Conservation (phyloP, 202 grass and related monocot genomes). For the Zizania palustris region DNA sequence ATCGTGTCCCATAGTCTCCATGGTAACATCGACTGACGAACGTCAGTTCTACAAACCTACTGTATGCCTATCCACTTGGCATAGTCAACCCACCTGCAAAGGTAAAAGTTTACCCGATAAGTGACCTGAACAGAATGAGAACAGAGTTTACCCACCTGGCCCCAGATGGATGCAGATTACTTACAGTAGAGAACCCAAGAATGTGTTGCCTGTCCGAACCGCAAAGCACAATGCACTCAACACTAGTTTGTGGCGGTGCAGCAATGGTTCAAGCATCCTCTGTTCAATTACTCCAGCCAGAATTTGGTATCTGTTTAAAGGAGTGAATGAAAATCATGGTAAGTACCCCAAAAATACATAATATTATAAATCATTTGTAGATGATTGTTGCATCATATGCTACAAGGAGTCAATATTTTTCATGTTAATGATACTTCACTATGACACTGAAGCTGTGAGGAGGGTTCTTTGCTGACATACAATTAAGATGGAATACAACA, state of each 20-base stretch:
- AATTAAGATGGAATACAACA: no score
- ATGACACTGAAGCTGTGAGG: neutral
- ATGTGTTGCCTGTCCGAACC: constrained; percentile 93
- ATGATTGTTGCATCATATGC: no score
- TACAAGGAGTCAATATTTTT: neutral
- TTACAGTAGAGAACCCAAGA: constrained; percentile 91
- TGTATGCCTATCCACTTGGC: constrained; percentile 81
- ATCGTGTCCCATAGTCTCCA: neutral
- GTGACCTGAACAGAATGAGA: constrained; percentile 24
- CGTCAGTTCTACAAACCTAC: constrained; percentile 38
- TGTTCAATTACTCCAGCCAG: constrained; percentile 94
- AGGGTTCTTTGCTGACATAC: no score
- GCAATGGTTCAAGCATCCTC: constrained; percentile 84
- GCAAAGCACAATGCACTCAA: constrained; percentile 83
- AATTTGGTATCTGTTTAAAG: constrained; percentile 75
- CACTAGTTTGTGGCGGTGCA: constrained; percentile 71
- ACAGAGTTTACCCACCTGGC: constrained; percentile 8
- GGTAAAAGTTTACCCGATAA: constrained; percentile 49
- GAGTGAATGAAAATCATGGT: constrained; percentile 4
- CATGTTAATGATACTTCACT: neutral
- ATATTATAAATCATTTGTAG: no score
- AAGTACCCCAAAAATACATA: neutral
- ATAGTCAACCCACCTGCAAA: constrained; percentile 96
- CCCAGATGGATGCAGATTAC: constrained; percentile 23
- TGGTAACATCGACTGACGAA: neutral